A percentile compares a stretch with the other conserved stretches of the same genome.
Conservation (phyloP, 495 filamentous ascomycete genomes). For the Cercophora scortea region DNA sequence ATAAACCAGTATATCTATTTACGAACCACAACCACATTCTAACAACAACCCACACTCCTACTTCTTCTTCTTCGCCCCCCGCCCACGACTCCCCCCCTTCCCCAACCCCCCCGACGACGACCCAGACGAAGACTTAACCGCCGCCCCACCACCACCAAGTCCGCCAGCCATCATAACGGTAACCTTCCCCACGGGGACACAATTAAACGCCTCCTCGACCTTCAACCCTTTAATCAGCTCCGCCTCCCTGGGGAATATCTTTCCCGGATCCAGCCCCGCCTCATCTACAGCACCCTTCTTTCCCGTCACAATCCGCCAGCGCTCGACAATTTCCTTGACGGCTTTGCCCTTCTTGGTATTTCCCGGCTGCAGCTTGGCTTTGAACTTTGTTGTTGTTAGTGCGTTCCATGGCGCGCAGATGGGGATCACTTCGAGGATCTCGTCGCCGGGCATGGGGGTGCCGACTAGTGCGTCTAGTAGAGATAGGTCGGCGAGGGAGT, state of each 20-base stretch:
- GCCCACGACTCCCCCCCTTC: too few relatives aligned
- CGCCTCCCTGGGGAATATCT: conserved; percentile 71
- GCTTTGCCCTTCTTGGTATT: conserved; percentile 90
- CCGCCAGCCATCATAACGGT: conserved; percentile 63
- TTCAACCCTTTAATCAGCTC: conserved; percentile 76
- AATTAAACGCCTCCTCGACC: conserved; percentile 72
- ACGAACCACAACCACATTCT: too few relatives aligned
- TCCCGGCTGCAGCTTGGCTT: conserved; percentile 87
- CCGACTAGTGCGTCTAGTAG: conserved; percentile 71
- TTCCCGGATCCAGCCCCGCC: conserved; percentile 54
- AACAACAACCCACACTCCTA: too few relatives aligned
- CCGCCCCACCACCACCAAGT: conserved; percentile 19
- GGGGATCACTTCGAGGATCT: conserved; percentile 82
- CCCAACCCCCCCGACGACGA: too few relatives aligned
- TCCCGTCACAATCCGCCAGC: conserved; percentile 59
- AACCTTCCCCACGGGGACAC: conserved; percentile 77
- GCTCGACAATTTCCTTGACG: conserved; percentile 73
- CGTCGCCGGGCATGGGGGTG: conserved; percentile 69
- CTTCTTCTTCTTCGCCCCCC: too few relatives aligned
- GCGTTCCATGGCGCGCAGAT: conserved; percentile 88
- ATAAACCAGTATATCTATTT: too few relatives aligned
- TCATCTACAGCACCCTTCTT: conserved; percentile 53
- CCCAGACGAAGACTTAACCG: too few relatives aligned
- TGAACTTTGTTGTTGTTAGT: conserved; percentile 72
- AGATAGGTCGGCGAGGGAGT: conserved; percentile 28